These are phyloP conservation scores for Verticillium zaregamsianum DNA, from an alignment of 2,329 filamentous ascomycete species.

Conservation along the genomic window DNA sequence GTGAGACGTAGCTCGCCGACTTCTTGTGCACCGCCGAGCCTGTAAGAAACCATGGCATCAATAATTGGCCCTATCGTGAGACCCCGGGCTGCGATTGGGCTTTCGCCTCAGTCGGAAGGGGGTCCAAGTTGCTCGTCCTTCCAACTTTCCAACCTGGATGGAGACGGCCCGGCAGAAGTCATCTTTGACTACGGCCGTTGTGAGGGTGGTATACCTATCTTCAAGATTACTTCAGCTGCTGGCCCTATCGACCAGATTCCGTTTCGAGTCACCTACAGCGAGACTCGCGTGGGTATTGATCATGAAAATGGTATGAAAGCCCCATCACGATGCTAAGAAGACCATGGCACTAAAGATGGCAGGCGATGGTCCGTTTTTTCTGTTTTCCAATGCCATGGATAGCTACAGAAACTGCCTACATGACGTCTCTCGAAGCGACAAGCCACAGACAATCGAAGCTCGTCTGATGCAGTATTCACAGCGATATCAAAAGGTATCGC, in stretches of 20 bases:
- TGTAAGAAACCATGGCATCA: not conserved
- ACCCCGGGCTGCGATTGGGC: not conserved
- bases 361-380: slow-evolving; percentile 7
- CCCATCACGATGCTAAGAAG: not conserved
- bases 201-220: not conserved
- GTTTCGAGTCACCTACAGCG: slow-evolving; percentile 1
- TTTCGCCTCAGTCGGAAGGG: not conserved
- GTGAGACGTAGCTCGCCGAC: too few relatives aligned
- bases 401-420: slow-evolving; percentile 4
- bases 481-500: slow-evolving; percentile 2
- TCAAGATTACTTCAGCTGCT: not conserved
- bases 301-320: slow-evolving; percentile 3
- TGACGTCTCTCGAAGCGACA: not conserved
- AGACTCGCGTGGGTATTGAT: slow-evolving; percentile 2
- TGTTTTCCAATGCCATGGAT: slow-evolving; percentile 11
- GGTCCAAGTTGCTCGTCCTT: not conserved
- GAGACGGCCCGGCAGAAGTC: not conserved
- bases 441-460: slow-evolving; percentile 1
- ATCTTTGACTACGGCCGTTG: slow-evolving; percentile 7
- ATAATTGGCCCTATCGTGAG: not conserved
- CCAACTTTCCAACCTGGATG: not conserved
- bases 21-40: too few relatives aligned
- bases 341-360: not conserved
- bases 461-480: slow-evolving; percentile 2
- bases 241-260: not conserved